Evolutionary conservation across 169 alveolate species (phyloP).

Genomic region (Plasmodium fragile): DNA sequence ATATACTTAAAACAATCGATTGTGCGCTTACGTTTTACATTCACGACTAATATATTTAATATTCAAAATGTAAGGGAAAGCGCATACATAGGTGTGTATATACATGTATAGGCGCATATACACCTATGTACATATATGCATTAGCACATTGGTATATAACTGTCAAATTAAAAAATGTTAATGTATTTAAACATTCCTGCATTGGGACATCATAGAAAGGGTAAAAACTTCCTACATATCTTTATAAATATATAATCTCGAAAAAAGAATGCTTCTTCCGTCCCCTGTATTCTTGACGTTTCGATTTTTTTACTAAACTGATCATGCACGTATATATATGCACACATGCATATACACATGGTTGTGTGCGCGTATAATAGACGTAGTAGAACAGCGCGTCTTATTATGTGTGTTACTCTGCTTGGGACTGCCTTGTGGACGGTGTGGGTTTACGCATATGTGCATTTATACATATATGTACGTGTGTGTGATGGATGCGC

Average conservation of each 20-base stretch:
- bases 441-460: neutral
- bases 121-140: neutral
- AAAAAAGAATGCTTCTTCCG: neutral
- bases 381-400: neutral
- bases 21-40: neutral
- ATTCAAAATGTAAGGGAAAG: neutral
- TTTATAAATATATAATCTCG: constrained; percentile 15
- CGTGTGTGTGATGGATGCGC: constrained; percentile 2
- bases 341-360: neutral
- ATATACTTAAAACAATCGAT: neutral
- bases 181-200: constrained; percentile 8
- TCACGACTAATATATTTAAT: neutral
- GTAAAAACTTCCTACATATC: constrained; percentile 7
- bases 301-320: neutral
- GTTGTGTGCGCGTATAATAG: neutral
- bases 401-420: neutral
- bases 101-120: constrained; percentile 15
- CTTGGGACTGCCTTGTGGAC: neutral
- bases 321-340: neutral
- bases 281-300: neutral
- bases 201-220: neutral
- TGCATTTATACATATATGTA: neutral
- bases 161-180: constrained; percentile 18
- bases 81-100: neutral
- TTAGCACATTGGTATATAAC: neutral